Percentiles rank a stretch among this genome's conserved stretches.
Evolutionary conservation across 352 stramenopile genomes (phyloP).

Genomic region (Phytophthora melonis): DNA sequence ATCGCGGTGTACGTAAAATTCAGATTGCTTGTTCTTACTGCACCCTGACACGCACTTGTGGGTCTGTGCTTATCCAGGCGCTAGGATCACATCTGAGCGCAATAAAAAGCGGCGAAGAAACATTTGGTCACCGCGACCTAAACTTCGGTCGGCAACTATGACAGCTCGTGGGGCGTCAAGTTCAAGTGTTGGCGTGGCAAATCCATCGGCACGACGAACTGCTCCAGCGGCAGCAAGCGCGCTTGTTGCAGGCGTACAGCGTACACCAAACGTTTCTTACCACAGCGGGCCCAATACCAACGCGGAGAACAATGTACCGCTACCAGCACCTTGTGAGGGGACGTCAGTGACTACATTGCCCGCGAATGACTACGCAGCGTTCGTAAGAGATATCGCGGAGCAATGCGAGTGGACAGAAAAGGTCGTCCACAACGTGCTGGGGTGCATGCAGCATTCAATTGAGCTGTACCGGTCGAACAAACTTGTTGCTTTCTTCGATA

Average conservation of each 20-base stretch:
- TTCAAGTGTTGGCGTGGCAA: conserved; percentile 3
- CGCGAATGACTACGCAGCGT: conserved; percentile 36
- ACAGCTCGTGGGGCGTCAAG: conserved; percentile 12
- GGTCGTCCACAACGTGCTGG: conserved; percentile 42
- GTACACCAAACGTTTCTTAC: background rate
- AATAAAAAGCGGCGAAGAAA: conserved; percentile 35
- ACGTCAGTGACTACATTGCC: conserved; percentile 11
- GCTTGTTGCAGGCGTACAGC: background rate
- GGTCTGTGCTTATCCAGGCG: conserved; percentile 18
- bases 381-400: conserved; percentile 49
- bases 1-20: conserved; percentile 41
- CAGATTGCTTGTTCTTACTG: background rate
- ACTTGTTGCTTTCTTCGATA: conserved; percentile 49
- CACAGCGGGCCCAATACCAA: conserved; percentile 8
- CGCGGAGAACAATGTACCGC: background rate
- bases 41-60: conserved; percentile 11
- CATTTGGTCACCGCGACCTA: conserved; percentile 28
- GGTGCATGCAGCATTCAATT: conserved; percentile 49
- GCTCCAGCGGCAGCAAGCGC: background rate
- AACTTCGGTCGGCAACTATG: conserved; percentile 24
- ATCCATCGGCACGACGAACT: conserved; percentile 6
- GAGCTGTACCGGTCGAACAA: conserved; percentile 53
- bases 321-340: background rate
- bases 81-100: conserved; percentile 21
- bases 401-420: conserved; percentile 49